Evolutionary conservation across 208 protist species (phyloP).

Genomic region (Leptomonas seymouri): DNA sequence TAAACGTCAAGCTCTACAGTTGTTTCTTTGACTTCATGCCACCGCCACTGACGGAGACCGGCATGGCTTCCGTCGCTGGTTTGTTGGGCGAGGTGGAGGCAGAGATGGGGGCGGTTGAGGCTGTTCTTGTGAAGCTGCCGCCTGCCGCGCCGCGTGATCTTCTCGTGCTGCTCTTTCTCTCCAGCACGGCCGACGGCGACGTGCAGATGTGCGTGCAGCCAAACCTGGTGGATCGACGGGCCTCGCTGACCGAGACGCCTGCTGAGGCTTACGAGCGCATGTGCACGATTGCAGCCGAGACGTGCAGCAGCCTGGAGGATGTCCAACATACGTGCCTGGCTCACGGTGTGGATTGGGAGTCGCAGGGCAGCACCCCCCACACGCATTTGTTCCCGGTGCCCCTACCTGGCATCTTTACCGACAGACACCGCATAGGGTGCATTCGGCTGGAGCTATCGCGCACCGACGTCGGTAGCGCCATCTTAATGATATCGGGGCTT

Average conservation of each 20-base stretch:
- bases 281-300: constrained; percentile 38
- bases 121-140: constrained; percentile 32
- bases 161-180: constrained; percentile 50
- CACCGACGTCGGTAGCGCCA: constrained; percentile 24
- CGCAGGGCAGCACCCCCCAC: not conserved
- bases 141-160: constrained; percentile 32
- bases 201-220: constrained; percentile 45
- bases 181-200: constrained; percentile 24
- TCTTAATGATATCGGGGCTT: constrained; percentile 41
- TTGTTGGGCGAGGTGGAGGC: constrained; percentile 37
- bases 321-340: constrained; percentile 30
- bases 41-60: constrained; percentile 28
- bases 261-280: constrained; percentile 37
- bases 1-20: constrained; percentile 33
- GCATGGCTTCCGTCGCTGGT: constrained; percentile 55
- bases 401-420: constrained; percentile 35
- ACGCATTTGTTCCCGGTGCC: constrained; percentile 22
- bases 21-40: constrained; percentile 67
- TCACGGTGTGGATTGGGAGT: constrained; percentile 17
- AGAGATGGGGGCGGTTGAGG: constrained; percentile 39
- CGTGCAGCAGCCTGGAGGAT: constrained; percentile 33
- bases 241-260: constrained; percentile 18
- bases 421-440: constrained; percentile 38
- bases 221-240: constrained; percentile 34
- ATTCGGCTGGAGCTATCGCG: constrained; percentile 42